These are phyloP conservation scores for Auricularia sp. DNA, from an alignment of 768 basidiomycete genomes.

Conservation along the genomic window DNA sequence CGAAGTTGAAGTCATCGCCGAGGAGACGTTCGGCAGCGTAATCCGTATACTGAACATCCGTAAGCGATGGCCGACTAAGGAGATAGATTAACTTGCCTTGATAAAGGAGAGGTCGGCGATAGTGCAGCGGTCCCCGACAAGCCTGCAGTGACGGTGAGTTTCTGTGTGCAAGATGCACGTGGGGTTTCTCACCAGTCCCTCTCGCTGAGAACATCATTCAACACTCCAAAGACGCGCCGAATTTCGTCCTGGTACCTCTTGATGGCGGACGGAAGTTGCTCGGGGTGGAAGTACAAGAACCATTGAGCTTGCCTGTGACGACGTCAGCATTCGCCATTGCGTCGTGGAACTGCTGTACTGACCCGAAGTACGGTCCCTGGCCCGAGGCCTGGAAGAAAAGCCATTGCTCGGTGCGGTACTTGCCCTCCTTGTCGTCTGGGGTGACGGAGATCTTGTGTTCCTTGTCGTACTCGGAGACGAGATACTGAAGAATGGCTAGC, in stretches of 20 bases:
- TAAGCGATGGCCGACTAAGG: too few relatives aligned
- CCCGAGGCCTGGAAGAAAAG: conserved; percentile 9
- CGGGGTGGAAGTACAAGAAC: conserved; percentile 11
- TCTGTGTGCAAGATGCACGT: not conserved
- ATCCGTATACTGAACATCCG: conserved; percentile 1
- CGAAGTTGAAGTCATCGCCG: conserved; percentile 2
- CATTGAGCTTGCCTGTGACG: conserved; percentile 1
- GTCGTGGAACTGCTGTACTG: not conserved
- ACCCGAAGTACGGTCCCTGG: conserved; percentile 8
- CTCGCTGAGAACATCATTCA: conserved; percentile 8
- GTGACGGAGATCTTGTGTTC: conserved; percentile 6
- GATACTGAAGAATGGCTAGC: conserved; percentile 7
- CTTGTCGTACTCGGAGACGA: conserved; percentile 6
- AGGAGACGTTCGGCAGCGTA: conserved; percentile 3
- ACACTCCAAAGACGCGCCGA: conserved; percentile 11
- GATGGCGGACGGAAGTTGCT: conserved; percentile 9
- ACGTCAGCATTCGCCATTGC: not conserved
- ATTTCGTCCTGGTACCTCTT: conserved; percentile 11
- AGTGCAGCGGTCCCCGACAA: conserved; percentile 4
- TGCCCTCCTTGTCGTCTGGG: conserved; percentile 6
- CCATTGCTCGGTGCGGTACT: conserved; percentile 3
- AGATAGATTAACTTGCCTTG: not conserved
- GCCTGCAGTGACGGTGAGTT: not conserved
- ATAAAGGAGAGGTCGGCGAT: conserved; percentile 6
- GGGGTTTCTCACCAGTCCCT: conserved; percentile 6